Base-by-base conservation (phyloP, 495 filamentous ascomycete species). In the Daldinia bambusicola region DNA sequence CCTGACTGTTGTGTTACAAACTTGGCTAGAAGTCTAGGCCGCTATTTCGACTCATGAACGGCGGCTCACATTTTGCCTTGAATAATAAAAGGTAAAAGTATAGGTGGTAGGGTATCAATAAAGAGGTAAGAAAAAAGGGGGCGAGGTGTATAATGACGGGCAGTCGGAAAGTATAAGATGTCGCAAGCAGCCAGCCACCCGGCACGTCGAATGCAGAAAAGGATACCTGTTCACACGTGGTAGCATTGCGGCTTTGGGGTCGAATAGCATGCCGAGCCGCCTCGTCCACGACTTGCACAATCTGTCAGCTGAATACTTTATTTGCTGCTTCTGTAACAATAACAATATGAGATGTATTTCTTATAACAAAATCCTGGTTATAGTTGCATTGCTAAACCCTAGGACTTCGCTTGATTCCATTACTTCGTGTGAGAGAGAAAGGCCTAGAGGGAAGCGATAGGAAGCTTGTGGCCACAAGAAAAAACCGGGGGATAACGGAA, bases 211-310 rank as follows among this genome's bases (percentile, higher is more conserved):
- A 67, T 60, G 50, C 65, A 58, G 58, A 63, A 56, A 63, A 56
- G 37, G 34, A 63, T 63, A 57, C 59, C 36, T 68, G 66, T 22
- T 68, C 52, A 52, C 66, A 63, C 66, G 66, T 68, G 66, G 59
- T 62, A 36, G 12, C 18, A 52, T 63, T 56, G 36, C 14, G 40
- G 12, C 37, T 55, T 55, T 48, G 32, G 32, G 53, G 34, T 22
- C 55, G 55, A 63, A 63, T 20, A 61, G 51, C 32, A 56, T 41
- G 50, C 14, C 30, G 18, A 61, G 26, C 18, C 51, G 34, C 37
- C 22, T 36, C 61, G 48, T 38, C 52, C 22, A 22, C 41, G 20
- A 48, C 36, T 50, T 43, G 12, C 13, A 22, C 36, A 13, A 40
- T 31, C 58, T 26, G 14, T 56, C 16, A 56, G 32, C 31, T 37